Percentiles rank a stretch among this genome's conserved stretches.
Evolutionary conservation across 2,329 filamentous ascomycete species (phyloP).

Genomic region (Ophiostoma quercus): DNA sequence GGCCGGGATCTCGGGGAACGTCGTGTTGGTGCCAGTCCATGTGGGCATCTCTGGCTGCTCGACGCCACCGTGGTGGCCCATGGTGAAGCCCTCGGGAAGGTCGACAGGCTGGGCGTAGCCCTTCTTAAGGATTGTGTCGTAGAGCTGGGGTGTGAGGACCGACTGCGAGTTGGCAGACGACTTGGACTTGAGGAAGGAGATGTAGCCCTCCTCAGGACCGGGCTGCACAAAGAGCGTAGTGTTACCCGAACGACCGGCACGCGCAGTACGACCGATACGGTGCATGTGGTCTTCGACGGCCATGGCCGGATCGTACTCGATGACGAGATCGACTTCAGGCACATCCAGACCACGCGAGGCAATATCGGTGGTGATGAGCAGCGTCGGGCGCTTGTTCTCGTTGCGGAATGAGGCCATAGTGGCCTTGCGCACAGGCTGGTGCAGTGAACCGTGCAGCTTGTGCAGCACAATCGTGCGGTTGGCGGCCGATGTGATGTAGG

Average conservation of each 20-base stretch:
- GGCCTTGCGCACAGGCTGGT: slow-evolving; percentile 78
- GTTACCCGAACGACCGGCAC: slow-evolving; percentile 81
- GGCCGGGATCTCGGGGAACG: slow-evolving; percentile 25
- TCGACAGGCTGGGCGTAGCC: slow-evolving; percentile 58
- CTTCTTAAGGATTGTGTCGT: slow-evolving; percentile 56
- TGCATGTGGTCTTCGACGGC: slow-evolving; percentile 90
- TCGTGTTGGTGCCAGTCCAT: not conserved
- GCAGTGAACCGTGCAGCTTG: slow-evolving; percentile 85
- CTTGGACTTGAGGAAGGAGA: slow-evolving; percentile 56
- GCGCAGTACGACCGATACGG: slow-evolving; percentile 87
- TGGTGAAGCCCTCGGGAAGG: slow-evolving; percentile 50
- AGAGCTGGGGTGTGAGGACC: slow-evolving; percentile 46
- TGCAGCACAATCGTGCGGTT: slow-evolving; percentile 72
- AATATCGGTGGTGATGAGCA: slow-evolving; percentile 92
- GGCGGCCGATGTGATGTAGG: slow-evolving; percentile 67
- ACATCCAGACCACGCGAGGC: slow-evolving; percentile 93
- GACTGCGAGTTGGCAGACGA: slow-evolving; percentile 35
- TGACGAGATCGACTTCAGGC: slow-evolving; percentile 86
- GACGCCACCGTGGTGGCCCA: slow-evolving; percentile 49
- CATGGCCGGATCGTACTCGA: slow-evolving; percentile 96
- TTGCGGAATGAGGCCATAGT: slow-evolving; percentile 76
- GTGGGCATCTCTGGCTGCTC: slow-evolving; percentile 48
- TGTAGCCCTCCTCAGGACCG: slow-evolving; percentile 86
- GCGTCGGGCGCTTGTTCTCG: slow-evolving; percentile 61
- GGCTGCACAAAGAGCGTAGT: slow-evolving; percentile 87